Base-by-base conservation (phyloP, 164 flowering plant species). In the Umbilicus rupestris region DNA sequence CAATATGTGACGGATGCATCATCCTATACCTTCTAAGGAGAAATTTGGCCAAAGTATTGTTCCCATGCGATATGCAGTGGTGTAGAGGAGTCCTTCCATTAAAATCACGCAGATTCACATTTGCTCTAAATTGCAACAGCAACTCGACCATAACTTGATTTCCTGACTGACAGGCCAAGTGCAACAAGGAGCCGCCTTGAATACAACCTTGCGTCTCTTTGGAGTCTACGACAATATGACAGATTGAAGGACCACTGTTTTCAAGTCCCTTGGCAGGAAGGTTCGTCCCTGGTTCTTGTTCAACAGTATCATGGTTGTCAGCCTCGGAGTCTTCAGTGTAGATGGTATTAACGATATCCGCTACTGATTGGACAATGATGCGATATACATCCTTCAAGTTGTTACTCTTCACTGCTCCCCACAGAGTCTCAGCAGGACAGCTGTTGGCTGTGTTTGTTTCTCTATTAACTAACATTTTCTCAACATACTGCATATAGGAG, bases 81-180 rank as follows among this genome's bases (percentile, higher is more conserved):
- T 89, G 98, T 69, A 90, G 80, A 68, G 97, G 93, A 73, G 98
- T 90, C 71, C 95, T 81, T 70, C 97, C 96, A 76, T 86, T 88
- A 72, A 78, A 86, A 69, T 94, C 98, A 9, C 80, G 72, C 78
- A 72, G 67, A 77, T 94, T 90, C 70, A 84, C 77, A 66, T 90
- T 80, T 42, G 90, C 92, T 70, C 98, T 92, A 71, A 80, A 87
- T 75, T 89, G 97, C 70, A 94, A 73, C 75, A 94, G 75, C 69
- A 94, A 75, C 78, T 94, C 98, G 42, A 89, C 59, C 91, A 89
- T 85, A 79, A 83, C 84, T 37, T 65, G 69, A 69, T 83, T 73
- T 11, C 86, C 85, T 60, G 39, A 63, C 17, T 85, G 79, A 67
- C 97, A 89, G 22, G 97, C 97, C 72, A 90, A 72, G 78, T 94